These are phyloP conservation scores for Pinus tabuliformis DNA, from an alignment of 75 land plant genomes.

Conservation along the genomic window DNA sequence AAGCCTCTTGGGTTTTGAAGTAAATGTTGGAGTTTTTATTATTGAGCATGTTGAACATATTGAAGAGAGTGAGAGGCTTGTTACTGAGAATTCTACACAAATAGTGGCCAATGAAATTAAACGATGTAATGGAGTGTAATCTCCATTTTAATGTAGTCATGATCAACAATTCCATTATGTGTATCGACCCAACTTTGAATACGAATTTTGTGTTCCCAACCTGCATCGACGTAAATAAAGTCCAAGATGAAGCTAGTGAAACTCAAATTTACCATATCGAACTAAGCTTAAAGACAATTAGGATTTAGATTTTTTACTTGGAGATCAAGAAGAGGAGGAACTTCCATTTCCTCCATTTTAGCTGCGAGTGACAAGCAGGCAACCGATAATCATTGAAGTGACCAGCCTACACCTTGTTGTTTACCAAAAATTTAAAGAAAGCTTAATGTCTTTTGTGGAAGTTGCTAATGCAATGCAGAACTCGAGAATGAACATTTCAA, in stretches of 20 bases:
- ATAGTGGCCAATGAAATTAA: slow-evolving; percentile 44
- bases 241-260: not conserved
- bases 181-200: slow-evolving; percentile 57
- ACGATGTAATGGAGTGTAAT: slow-evolving; percentile 58
- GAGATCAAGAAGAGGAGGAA: slow-evolving; percentile 67
- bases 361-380: slow-evolving; percentile 75
- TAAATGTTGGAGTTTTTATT: no score
- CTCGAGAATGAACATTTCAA: not conserved
- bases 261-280: not conserved
- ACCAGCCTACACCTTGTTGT: slow-evolving; percentile 47
- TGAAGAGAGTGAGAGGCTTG: not conserved
- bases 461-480: not conserved
- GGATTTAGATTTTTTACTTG: slow-evolving; percentile 22
- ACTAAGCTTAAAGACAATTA: not conserved
- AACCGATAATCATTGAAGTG: slow-evolving; percentile 46
- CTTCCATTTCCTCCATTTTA: slow-evolving; percentile 78
- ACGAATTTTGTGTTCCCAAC: slow-evolving; percentile 28
- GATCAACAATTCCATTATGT: slow-evolving; percentile 73
- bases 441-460: not conserved
- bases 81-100: slow-evolving; percentile 25
- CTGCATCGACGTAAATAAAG: not conserved
- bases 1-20: no score
- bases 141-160: slow-evolving; percentile 61
- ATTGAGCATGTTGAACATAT: no score
- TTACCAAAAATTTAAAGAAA: not conserved